Conservation (phyloP, 2,329 filamentous ascomycete species). For the Fusarium sp. region DNA sequence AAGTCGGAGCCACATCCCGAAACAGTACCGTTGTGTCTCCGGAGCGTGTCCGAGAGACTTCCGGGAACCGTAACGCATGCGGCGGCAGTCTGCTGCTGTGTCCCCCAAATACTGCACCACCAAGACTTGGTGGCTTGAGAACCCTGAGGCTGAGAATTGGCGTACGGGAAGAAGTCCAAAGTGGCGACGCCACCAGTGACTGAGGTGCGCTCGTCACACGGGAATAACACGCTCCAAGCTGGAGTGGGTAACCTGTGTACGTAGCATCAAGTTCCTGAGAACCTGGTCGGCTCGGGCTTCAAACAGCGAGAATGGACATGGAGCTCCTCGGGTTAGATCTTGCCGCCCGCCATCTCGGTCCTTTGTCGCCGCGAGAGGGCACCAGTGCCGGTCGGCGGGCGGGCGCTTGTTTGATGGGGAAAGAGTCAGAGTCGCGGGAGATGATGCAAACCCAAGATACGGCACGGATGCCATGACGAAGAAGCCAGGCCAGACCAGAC, state of each 20-base stretch:
- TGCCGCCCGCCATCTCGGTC: conserved; percentile 18
- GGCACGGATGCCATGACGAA: conserved; percentile 1
- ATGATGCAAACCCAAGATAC: conserved; percentile 4
- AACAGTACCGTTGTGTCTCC: conserved; percentile 11
- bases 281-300: not conserved
- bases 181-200: conserved; percentile 25
- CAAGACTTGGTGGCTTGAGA: conserved; percentile 1
- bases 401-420: conserved; percentile 33
- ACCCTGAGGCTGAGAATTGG: conserved; percentile 29
- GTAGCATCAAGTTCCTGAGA: not conserved
- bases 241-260: not conserved
- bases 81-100: conserved; percentile 12
- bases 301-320: not conserved
- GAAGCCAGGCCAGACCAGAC: not conserved
- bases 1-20: conserved; percentile 9
- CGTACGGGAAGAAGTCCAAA: not conserved
- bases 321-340: conserved; percentile 18
- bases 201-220: conserved; percentile 14
- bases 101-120: not conserved
- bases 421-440: conserved; percentile 1
- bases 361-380: conserved; percentile 18
- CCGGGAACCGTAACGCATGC: conserved; percentile 18
- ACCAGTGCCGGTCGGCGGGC: conserved; percentile 12
- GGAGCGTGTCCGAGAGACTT: conserved; percentile 17
- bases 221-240: conserved; percentile 29